Conservation (phyloP, 768 basidiomycete genomes). For the Pilatotrama ljubarskyi region DNA sequence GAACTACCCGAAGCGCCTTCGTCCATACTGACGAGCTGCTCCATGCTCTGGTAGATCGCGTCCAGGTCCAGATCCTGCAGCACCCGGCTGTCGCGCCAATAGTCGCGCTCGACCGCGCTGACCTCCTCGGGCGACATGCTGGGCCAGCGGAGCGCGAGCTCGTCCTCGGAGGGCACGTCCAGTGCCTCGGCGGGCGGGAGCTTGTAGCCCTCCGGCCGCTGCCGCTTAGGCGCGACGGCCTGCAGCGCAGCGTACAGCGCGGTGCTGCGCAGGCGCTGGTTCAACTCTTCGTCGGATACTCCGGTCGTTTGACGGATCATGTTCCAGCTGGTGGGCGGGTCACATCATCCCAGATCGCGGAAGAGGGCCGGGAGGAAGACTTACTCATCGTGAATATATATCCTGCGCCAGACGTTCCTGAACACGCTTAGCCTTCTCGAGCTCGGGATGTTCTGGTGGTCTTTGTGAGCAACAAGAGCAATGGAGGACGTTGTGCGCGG, state of each 20-base stretch:
- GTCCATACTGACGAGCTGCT: conserved; percentile 59
- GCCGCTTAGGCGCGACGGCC: conserved; percentile 43
- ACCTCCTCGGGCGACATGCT: conserved; percentile 69
- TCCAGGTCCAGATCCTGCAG: conserved; percentile 57
- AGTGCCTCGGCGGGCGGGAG: conserved; percentile 60
- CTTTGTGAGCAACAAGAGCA: neutral
- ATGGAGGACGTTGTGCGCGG: neutral
- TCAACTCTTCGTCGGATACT: conserved; percentile 76
- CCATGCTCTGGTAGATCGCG: conserved; percentile 61
- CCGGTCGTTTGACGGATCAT: conserved; percentile 71
- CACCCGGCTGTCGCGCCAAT: conserved; percentile 56
- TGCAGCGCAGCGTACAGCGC: conserved; percentile 71
- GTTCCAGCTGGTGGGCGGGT: conserved; percentile 62
- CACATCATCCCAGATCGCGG: neutral
- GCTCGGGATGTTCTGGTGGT: conserved; percentile 71
- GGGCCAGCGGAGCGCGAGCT: conserved; percentile 72
- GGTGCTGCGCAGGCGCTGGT: conserved; percentile 66
- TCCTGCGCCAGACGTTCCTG: conserved; percentile 80
- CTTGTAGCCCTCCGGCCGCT: conserved; percentile 49
- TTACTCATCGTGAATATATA: conserved; percentile 89
- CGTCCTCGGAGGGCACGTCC: conserved; percentile 53
- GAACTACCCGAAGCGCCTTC: conserved; percentile 6
- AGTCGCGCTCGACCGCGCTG: conserved; percentile 59
- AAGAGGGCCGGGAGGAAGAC: neutral
- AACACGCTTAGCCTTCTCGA: conserved; percentile 68